Conservation (phyloP, 108 stramenopile species). For the Fragilaria crotonensis region DNA sequence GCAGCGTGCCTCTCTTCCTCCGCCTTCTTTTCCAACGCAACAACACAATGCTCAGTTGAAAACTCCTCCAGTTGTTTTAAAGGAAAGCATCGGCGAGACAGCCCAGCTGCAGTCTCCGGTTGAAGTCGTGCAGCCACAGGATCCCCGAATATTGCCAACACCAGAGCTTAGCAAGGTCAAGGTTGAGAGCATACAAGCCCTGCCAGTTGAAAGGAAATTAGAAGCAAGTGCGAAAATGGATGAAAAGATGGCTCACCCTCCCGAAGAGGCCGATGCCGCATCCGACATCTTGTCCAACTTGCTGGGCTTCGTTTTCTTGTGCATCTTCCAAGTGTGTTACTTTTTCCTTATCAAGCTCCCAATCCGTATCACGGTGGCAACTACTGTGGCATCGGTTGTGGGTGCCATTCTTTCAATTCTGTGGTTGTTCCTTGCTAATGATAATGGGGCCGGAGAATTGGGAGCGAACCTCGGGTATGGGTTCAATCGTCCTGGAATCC, state of each 20-base stretch:
- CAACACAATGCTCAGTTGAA: no score
- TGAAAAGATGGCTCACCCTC: constrained; percentile 13
- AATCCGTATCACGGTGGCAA: constrained; percentile 23
- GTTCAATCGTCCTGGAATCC: constrained; percentile 1
- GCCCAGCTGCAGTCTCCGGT: no score
- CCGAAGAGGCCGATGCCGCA: constrained; percentile 25
- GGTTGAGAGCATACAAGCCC: no score
- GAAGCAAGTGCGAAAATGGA: no score
- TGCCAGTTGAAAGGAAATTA: no score
- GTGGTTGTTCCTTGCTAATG: constrained; percentile 42
- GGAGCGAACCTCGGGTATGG: constrained; percentile 15
- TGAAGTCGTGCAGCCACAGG: no score
- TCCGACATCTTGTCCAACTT: constrained; percentile 46
- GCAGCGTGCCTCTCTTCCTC: no score
- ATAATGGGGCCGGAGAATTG: constrained; percentile 31
- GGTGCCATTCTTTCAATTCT: constrained; percentile 16
- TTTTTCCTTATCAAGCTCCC: constrained; percentile 38
- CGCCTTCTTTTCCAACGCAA: no score
- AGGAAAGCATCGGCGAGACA: no score
- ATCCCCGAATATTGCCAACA: no score
- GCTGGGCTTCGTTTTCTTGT: constrained; percentile 39
- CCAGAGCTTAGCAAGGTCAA: no score
- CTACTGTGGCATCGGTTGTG: constrained; percentile 7
- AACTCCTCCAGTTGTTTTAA: no score
- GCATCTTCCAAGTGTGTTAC: constrained; percentile 37